Conservation (phyloP, 192 early-diverging fungal genomes). For the Coemansia sp. region DNA sequence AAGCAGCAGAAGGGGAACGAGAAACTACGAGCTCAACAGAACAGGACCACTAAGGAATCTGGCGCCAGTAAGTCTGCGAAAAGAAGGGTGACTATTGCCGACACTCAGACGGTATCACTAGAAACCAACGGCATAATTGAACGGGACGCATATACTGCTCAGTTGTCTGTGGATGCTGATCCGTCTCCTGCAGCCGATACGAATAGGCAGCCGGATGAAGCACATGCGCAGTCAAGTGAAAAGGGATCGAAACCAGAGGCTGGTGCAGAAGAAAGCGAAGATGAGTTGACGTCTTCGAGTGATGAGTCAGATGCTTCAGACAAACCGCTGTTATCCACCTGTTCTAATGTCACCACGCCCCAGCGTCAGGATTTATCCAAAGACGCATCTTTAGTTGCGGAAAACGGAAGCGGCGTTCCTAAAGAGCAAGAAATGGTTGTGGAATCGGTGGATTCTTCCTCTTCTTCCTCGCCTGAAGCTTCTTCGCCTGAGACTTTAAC, state of each 20-base stretch:
- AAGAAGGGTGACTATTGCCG: background rate
- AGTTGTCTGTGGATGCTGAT: background rate
- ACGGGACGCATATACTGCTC: background rate
- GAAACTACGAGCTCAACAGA: background rate
- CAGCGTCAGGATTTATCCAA: background rate
- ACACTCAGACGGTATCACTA: background rate
- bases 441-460: background rate
- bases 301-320: conserved; percentile 1
- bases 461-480: background rate
- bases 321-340: background rate
- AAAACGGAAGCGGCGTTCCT: background rate
- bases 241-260: background rate
- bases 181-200: background rate
- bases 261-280: background rate
- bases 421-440: background rate
- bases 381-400: background rate
- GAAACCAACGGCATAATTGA: background rate
- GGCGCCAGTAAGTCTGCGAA: background rate
- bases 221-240: background rate
- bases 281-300: background rate
- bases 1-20: background rate
- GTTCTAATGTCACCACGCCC: too few relatives aligned
- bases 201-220: background rate
- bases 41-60: background rate
- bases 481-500: background rate